Percentiles rank a stretch among this genome's conserved stretches.
These are phyloP conservation scores for Spinellus fusiger DNA, from an alignment of 192 early-diverging fungal genomes.

Conservation along the genomic window DNA sequence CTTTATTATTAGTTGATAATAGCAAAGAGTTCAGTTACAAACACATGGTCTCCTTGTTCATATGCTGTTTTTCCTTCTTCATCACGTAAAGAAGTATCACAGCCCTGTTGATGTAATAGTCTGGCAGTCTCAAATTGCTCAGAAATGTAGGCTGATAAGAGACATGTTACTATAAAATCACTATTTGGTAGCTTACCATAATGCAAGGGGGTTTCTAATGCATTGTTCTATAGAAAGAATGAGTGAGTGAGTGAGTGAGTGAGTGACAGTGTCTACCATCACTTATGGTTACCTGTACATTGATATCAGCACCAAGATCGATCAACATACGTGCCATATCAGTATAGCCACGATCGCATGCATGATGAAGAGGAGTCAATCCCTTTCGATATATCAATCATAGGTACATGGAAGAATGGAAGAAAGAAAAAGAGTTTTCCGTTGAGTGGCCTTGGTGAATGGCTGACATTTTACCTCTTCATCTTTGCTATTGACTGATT, in stretches of 20 bases:
- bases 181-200: conserved; percentile 13
- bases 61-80: conserved; percentile 20
- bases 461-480: conserved; percentile 7
- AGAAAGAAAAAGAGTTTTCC: neutral
- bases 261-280: neutral
- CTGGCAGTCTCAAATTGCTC: conserved; percentile 20
- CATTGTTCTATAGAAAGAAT: conserved; percentile 1
- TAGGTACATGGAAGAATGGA: neutral
- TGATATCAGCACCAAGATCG: conserved; percentile 23
- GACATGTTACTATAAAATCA: neutral
- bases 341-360: conserved; percentile 43
- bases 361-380: conserved; percentile 47
- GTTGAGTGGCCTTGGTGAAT: neutral
- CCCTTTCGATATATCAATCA: conserved; percentile 31
- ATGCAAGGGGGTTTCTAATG: conserved; percentile 23
- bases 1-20: neutral
- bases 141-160: conserved; percentile 23
- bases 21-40: neutral
- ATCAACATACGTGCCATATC: conserved; percentile 39
- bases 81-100: conserved; percentile 11
- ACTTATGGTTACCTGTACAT: conserved; percentile 3
- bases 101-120: conserved; percentile 10
- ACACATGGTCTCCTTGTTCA: conserved; percentile 14
- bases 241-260: too few relatives aligned
- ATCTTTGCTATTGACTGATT: conserved; percentile 10